Percentiles rank a stretch among this genome's conserved stretches.
Conservation (phyloP, 2,329 filamentous ascomycete species). For the Rhinocladiella similis region DNA sequence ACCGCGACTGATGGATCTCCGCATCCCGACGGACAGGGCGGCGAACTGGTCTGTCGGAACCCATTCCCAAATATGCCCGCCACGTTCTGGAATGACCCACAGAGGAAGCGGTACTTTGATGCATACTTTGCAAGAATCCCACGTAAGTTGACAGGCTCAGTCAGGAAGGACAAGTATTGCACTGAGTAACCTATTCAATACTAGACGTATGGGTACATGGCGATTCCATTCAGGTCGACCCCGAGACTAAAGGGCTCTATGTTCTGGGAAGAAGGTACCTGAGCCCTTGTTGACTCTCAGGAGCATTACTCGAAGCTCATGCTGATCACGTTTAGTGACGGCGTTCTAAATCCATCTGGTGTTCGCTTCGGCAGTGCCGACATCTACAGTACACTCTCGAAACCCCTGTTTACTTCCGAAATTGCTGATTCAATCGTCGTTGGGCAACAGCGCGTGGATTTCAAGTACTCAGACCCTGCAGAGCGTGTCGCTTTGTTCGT, state of each 20-base stretch:
- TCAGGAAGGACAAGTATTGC: no score
- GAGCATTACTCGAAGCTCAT: no score
- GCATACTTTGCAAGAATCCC: constrained; percentile 28
- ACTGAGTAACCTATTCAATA: no score
- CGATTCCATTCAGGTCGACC: constrained; percentile 72
- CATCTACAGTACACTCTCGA: constrained; percentile 70
- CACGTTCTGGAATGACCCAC: constrained; percentile 58
- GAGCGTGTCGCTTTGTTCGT: constrained; percentile 21
- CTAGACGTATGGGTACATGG: constrained; percentile 72
- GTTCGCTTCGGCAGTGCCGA: constrained; percentile 79
- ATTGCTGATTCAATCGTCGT: neutral
- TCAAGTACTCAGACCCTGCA: constrained; percentile 5
- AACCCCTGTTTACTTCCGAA: neutral
- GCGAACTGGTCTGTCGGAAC: constrained; percentile 70
- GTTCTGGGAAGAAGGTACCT: constrained; percentile 25
- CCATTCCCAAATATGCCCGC: constrained; percentile 76
- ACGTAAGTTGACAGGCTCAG: neutral
- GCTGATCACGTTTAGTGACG: constrained; percentile 52
- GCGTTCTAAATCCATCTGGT: constrained; percentile 76
- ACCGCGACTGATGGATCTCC: constrained; percentile 11
- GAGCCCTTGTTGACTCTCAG: no score
- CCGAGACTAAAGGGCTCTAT: constrained; percentile 57
- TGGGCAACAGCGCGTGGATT: constrained; percentile 8
- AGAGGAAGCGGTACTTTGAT: constrained; percentile 54
- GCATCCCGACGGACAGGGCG: constrained; percentile 56